These are phyloP conservation scores for Podaxis mareebaensis DNA, from an alignment of 768 basidiomycete species.

Conservation along the genomic window DNA sequence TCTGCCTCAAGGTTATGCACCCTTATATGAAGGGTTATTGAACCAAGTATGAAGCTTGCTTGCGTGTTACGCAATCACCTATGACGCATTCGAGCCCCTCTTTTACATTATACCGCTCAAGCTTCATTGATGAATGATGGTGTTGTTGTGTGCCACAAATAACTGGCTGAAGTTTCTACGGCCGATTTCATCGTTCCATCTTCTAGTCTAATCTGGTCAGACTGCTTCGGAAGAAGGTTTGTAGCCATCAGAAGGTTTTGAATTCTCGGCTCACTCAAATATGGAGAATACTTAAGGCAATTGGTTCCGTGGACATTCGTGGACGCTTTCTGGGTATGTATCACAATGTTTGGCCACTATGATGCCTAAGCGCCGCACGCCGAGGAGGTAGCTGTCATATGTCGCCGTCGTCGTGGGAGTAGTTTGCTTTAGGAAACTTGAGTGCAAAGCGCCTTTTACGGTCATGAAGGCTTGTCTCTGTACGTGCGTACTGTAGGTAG, in stretches of 20 bases:
- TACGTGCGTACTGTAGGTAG: neutral
- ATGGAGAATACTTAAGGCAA: neutral
- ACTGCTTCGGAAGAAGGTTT: neutral
- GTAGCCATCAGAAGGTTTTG: neutral
- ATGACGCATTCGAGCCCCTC: slow-evolving; percentile 4
- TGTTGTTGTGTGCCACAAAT: neutral
- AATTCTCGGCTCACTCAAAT: neutral
- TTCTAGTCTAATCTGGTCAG: neutral
- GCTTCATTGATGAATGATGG: slow-evolving; percentile 1
- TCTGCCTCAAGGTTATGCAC: neutral
- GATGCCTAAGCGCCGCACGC: neutral
- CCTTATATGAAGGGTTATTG: neutral
- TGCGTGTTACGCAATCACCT: slow-evolving; percentile 2
- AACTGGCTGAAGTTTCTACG: neutral
- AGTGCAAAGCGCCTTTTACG: neutral
- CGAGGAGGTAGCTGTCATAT: neutral
- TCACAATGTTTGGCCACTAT: neutral
- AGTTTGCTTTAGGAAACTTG: neutral
- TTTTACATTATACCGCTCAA: slow-evolving; percentile 3
- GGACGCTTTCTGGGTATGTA: neutral
- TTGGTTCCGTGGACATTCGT: neutral
- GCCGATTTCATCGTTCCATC: slow-evolving; percentile 7
- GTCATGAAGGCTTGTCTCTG: neutral
- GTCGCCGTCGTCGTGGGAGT: neutral
- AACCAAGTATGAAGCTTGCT: no score